Evolutionary conservation across 1,284 basidiomycete genomes (phyloP).

Genomic region (Pterulicium gracile): DNA sequence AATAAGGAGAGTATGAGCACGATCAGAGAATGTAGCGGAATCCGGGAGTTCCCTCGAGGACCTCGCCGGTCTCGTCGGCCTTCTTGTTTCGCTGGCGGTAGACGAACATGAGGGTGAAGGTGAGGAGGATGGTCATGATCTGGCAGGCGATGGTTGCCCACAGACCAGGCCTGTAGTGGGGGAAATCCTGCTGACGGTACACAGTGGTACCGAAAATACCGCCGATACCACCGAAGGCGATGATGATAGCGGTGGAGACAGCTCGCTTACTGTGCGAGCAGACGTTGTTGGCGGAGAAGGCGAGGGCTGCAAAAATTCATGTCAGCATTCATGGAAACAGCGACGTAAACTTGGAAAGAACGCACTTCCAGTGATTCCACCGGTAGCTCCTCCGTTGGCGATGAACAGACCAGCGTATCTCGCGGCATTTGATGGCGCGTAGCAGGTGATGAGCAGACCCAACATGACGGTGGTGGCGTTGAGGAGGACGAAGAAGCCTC

Average conservation of each 20-base stretch:
- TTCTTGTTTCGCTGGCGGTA: slow-evolving; percentile 23
- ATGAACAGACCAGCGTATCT: slow-evolving; percentile 31
- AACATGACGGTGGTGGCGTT: slow-evolving; percentile 28
- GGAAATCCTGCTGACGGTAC: neutral
- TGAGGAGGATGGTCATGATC: slow-evolving; percentile 23
- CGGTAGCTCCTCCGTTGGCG: slow-evolving; percentile 29
- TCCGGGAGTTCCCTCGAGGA: slow-evolving; percentile 19
- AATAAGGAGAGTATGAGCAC: too few species aligned
- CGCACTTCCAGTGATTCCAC: slow-evolving; percentile 25
- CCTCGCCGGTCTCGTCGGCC: slow-evolving; percentile 13
- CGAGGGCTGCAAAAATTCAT: slow-evolving; percentile 18
- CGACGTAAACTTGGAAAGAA: slow-evolving; percentile 36
- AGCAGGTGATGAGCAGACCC: slow-evolving; percentile 31
- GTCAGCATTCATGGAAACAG: slow-evolving; percentile 4
- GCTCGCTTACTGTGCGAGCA: slow-evolving; percentile 34
- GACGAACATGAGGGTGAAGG: slow-evolving; percentile 20
- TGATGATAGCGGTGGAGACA: slow-evolving; percentile 29
- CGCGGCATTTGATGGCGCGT: slow-evolving; percentile 21
- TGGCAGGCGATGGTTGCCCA: slow-evolving; percentile 22
- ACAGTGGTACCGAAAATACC: slow-evolving; percentile 29
- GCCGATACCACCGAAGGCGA: slow-evolving; percentile 31
- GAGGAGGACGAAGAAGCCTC: slow-evolving; percentile 28
- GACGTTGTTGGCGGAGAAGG: slow-evolving; percentile 26
- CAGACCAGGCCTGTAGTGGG: slow-evolving; percentile 1
- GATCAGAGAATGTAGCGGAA: slow-evolving; percentile 28